Conservation (phyloP, 192 early-diverging fungal species). For the Coemansia sp. region DNA sequence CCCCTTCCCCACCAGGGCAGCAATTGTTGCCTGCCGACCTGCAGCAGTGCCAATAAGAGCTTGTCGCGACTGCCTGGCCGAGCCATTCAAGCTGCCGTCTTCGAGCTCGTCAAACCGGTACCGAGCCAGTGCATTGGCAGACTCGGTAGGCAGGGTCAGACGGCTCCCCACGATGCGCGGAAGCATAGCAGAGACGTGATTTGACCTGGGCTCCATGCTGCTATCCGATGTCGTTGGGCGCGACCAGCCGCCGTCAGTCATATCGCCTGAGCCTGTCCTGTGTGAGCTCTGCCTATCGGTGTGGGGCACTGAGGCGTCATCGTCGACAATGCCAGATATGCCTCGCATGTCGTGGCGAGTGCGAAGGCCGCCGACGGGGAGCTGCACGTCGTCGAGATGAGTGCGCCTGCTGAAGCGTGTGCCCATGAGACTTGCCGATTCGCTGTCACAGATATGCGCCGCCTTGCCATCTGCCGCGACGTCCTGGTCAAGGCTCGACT, state of each 20-base stretch:
- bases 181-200: conserved; percentile 42
- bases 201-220: conserved; percentile 20
- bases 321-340: neutral
- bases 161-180: conserved; percentile 44
- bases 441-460: neutral
- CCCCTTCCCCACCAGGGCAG: neutral
- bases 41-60: neutral
- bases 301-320: neutral
- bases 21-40: conserved; percentile 3
- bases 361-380: conserved; percentile 32
- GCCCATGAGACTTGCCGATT: neutral
- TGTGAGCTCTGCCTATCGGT: neutral
- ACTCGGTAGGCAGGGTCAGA: conserved; percentile 35
- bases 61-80: neutral
- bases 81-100: conserved; percentile 3
- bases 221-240: conserved; percentile 36
- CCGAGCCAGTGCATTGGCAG: conserved; percentile 28
- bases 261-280: neutral
- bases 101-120: conserved; percentile 46
- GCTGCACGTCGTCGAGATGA: conserved; percentile 37
- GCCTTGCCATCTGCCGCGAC: neutral
- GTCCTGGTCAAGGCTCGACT: conserved; percentile 29
- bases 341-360: conserved; percentile 23
- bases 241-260: conserved; percentile 23
- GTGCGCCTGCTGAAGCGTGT: conserved; percentile 23